phyloP scores from a whole-genome alignment of 208 protist species.

The Acanthamoeba royreba region DNA sequence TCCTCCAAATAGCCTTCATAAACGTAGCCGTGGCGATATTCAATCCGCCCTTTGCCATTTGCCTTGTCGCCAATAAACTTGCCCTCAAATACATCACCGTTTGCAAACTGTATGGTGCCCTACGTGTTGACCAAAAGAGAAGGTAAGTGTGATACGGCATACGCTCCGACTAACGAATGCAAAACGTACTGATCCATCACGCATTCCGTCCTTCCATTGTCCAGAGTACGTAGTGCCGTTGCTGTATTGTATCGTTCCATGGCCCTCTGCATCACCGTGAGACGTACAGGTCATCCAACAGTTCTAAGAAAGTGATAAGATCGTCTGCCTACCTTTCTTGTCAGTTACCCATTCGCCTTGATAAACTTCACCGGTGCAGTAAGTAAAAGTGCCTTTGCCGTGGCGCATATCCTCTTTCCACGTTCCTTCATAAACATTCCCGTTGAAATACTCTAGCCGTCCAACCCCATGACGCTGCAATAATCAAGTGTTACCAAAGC shows the following conservation, averaged over 20 bases:
- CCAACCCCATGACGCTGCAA: neutral
- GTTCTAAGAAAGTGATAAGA: neutral
- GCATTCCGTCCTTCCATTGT: neutral
- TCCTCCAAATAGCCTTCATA: conserved; percentile 5
- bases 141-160: neutral
- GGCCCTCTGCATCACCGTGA: neutral
- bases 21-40: neutral
- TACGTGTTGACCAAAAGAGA: neutral
- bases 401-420: neutral
- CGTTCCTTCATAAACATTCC: neutral
- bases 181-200: neutral
- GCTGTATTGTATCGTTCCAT: neutral
- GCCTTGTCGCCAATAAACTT: conserved; percentile 9
- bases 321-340: neutral
- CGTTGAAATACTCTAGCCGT: neutral
- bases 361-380: neutral
- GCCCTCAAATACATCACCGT: conserved; percentile 5
- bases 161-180: neutral
- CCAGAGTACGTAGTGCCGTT: neutral
- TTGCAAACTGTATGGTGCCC: neutral
- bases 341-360: neutral
- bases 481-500: too few relatives aligned
- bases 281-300: neutral
- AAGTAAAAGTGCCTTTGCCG: neutral
- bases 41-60: neutral